phyloP scores from a whole-genome alignment of 1,139 yeast genomes.

The Entelexis paramagnoliae region DNA sequence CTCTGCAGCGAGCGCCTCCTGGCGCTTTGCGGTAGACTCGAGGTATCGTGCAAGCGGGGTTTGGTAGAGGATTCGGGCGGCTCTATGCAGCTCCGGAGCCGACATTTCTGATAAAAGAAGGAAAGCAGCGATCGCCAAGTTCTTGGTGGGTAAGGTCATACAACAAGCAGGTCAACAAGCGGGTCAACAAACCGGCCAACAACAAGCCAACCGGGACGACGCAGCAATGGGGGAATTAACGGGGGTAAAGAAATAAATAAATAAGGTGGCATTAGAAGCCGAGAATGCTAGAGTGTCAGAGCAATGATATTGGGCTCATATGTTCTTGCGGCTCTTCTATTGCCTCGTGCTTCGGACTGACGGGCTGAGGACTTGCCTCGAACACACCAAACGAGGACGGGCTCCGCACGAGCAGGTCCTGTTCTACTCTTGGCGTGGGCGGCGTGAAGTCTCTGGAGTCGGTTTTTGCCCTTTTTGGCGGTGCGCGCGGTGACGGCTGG shows the following conservation, averaged over 20 bases:
- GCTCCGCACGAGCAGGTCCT: conserved; percentile 1
- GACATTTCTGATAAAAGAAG: not conserved
- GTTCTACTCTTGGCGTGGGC: not conserved
- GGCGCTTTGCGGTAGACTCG: conserved; percentile 4
- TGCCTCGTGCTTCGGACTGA: conserved; percentile 1
- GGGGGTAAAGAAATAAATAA: not conserved
- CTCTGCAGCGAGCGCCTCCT: not conserved
- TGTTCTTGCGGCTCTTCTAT: conserved; percentile 4
- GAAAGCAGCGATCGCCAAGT: too few species aligned
- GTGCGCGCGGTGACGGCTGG: not conserved
- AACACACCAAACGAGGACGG: conserved; percentile 1
- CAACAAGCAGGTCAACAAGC: too few species aligned
- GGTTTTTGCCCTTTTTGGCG: not conserved
- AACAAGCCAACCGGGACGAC: too few species aligned
- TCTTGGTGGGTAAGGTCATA: too few species aligned
- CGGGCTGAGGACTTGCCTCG: conserved; percentile 1
- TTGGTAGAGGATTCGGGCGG: conserved; percentile 8
- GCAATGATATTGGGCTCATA: conserved; percentile 4
- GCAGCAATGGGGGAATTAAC: not conserved
- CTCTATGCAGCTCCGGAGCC: conserved; percentile 5
- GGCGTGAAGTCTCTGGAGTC: not conserved
- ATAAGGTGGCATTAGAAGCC: not conserved
- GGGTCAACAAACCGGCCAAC: not conserved
- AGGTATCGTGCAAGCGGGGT: conserved; percentile 10
- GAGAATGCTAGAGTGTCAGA: not conserved